These are phyloP conservation scores for Schwanniomyces vanrijiae DNA, from an alignment of 805 yeast genomes.

Conservation along the genomic window DNA sequence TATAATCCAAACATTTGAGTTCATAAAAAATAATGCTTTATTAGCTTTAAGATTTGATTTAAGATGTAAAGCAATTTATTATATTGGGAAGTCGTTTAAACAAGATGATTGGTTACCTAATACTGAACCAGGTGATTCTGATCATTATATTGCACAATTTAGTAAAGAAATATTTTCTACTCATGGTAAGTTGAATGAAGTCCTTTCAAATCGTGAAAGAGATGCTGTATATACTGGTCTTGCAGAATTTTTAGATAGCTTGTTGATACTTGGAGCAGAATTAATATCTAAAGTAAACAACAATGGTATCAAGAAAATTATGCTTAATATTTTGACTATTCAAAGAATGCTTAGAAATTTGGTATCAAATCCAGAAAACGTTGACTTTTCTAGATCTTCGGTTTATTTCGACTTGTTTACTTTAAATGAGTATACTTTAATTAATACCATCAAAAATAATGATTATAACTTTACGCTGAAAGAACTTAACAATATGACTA, in stretches of 20 bases:
- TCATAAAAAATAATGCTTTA: constrained; percentile 37
- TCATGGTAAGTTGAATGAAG: constrained; percentile 42
- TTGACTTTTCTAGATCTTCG: constrained; percentile 54
- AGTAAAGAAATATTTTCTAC: constrained; percentile 49
- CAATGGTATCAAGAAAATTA: constrained; percentile 58
- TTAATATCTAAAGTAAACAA: constrained; percentile 51
- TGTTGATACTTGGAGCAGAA: constrained; percentile 53
- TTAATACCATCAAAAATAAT: constrained; percentile 38
- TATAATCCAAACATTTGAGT: constrained; percentile 31
- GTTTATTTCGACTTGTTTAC: constrained; percentile 58
- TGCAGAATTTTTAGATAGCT: constrained; percentile 48
- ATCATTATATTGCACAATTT: constrained; percentile 49
- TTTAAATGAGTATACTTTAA: constrained; percentile 45
- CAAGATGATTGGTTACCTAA: constrained; percentile 52
- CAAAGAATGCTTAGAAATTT: constrained; percentile 70
- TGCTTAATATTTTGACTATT: constrained; percentile 60
- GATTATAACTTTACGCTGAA: constrained; percentile 36
- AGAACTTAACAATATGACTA: constrained; percentile 51
- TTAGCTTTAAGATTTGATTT: constrained; percentile 58
- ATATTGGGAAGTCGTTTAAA: constrained; percentile 47
- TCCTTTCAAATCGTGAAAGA: constrained; percentile 31
- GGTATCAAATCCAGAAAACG: constrained; percentile 48
- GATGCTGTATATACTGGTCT: constrained; percentile 45
- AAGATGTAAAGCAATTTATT: constrained; percentile 52
- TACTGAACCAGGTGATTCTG: constrained; percentile 60